phyloP scores from a whole-genome alignment of 2,329 filamentous ascomycete genomes.

The Aspergillus arachidicola region DNA sequence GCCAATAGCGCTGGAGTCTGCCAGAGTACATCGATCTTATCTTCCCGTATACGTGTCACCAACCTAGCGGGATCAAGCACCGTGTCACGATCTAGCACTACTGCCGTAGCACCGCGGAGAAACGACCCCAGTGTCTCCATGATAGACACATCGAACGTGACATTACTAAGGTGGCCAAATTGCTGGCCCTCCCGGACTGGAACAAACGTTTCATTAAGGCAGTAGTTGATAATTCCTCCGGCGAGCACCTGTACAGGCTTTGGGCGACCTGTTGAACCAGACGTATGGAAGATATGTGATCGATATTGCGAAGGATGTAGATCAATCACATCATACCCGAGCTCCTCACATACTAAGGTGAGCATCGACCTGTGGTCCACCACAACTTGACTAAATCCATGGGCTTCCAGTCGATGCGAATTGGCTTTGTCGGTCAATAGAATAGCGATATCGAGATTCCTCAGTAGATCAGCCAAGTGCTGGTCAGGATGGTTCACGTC shows the following conservation, averaged over 20 bases:
- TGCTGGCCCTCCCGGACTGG: slow-evolving; percentile 5
- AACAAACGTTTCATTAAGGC: background rate
- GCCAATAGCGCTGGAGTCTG: slow-evolving; percentile 13
- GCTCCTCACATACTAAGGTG: background rate
- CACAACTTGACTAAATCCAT: background rate
- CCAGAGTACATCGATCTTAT: slow-evolving; percentile 9
- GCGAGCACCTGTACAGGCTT: slow-evolving; percentile 79
- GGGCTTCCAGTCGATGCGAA: background rate
- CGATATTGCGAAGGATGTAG: background rate
- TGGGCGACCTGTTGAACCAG: slow-evolving; percentile 68
- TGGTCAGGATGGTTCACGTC: slow-evolving; percentile 8
- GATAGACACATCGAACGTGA: slow-evolving; percentile 14
- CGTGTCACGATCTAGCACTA: slow-evolving; percentile 6
- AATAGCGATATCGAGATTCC: slow-evolving; percentile 33
- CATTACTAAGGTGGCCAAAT: slow-evolving; percentile 12
- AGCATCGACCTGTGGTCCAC: slow-evolving; percentile 5
- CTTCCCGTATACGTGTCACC: background rate
- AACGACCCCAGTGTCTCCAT: slow-evolving; percentile 12
- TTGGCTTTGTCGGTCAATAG: background rate
- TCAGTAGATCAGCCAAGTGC: slow-evolving; percentile 6
- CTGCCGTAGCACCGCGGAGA: slow-evolving; percentile 13
- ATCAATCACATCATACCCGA: background rate
- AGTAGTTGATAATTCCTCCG: slow-evolving; percentile 24
- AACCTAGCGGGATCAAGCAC: slow-evolving; percentile 9
- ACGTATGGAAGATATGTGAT: slow-evolving; percentile 56